Base-by-base conservation (phyloP, 148 eudicot genomes). In the Rhododendron ferrugineum region DNA sequence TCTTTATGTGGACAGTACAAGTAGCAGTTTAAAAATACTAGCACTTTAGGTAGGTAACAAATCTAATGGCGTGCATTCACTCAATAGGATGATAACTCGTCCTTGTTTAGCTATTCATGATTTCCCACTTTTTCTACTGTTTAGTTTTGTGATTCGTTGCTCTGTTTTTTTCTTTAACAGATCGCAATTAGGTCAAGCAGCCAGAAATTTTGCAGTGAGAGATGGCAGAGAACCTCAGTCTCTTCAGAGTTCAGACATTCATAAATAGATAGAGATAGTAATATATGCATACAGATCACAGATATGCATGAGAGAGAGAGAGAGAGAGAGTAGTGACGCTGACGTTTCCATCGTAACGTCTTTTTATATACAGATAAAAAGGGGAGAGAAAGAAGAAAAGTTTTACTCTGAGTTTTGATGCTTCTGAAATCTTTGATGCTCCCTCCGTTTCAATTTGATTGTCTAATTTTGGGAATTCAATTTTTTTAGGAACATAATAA, bases 61-160 rank as follows among this genome's bases (percentile, higher is more conserved):
- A 73, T 73, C 78, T 73, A 73, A 68, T 75, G 49, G 47, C 79
- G 47, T 22, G 46, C 79, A 37, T 75, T 75, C 79, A 75, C 46
- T 73, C 78, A 36, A 36, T 34, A 36, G 30, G 44, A 73, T 73
- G 44, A 73, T 73, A 32, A 15, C 44, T 18, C 42, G 79, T 75
- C 79, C 79, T 40, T 37, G 13, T 36, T 30, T 75, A 2, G 0
- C n/a, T 20, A 37, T 75, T 75, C 6, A 75, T 75, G 23, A 20
- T 37, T 36, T 34, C 2, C 32, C 8, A 16, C 78, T 2, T 74
- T 36, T 37, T 36, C 78, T 23, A 60, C 26, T 18, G 42, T 4
- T 23, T 32, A 4, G 6, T 37, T 37, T 74, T 36, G 10, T 74
- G 78, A 74, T 75, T 40, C 26, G 26, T 22, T 20, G 49, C 79